Base-by-base conservation (phyloP, 768 basidiomycete genomes). In the Lepiota venenata region DNA sequence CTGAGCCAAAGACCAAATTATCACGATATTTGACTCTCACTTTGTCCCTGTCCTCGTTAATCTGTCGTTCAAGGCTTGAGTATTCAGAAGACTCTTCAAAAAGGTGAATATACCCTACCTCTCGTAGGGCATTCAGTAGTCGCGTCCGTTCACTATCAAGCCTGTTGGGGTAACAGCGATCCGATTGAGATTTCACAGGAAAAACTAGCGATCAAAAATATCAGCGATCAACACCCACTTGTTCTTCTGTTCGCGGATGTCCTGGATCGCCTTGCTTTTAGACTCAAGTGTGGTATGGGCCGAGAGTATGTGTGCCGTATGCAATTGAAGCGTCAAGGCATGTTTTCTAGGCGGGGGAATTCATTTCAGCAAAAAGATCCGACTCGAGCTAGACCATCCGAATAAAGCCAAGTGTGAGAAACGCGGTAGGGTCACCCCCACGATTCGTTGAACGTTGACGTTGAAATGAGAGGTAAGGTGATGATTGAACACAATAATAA, bases 251-350 rank as follows among this genome's bases (percentile, higher is more conserved):
- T 91, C 90, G 50, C 81, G 81, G 42, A 93, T 73, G 64, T 92
- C 90, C 69, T 92, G 87, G 14, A 93, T 82, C 7, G 86, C 80
- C 59, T 83, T 88, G 58, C 79, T 79, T 66, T 91, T 91, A 65
- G 87, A 82, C 56, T 91, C 88, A 4, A 93, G 73, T 27, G 84
- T 79, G 1, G 88, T 83, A 65, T 93, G 90, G 5, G 89, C 89
- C 7, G 91, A 90, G 2, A 93, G 73, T 40, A 93, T 90, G 64
- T 93, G 89, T 9, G 91, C 90, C 9, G 91, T 93, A 60, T 93
- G 91, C 35, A 93, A 72, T 67, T 93, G 91, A 40, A 93, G 72
- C 8, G 88, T 88, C 58, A 93, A 66, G 3, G 89, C 89, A 65
- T 92, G 91, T 71, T 91, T 91, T 71, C 89, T 91, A 40, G 14